phyloP scores from a whole-genome alignment of 495 filamentous ascomycete species.

The Aspergillus heteromorphus region DNA sequence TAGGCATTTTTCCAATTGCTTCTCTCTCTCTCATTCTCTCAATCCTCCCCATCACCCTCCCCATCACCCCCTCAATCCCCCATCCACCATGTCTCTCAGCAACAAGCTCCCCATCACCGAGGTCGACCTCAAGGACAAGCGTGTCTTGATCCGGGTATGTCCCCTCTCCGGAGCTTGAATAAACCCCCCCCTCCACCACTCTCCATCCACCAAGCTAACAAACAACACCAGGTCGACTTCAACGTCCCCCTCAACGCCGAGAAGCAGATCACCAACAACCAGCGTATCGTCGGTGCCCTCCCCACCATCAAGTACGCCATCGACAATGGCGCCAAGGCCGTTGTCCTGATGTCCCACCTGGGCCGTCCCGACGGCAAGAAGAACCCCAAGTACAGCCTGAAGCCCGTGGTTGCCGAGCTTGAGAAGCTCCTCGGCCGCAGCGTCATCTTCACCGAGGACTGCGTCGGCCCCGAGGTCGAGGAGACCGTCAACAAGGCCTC shows the following conservation, averaged over 20 bases:
- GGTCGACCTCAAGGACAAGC: conserved; percentile 94
- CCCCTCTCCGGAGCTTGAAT: neutral
- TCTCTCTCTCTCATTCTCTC: neutral
- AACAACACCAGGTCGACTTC: conserved; percentile 79
- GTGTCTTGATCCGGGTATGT: conserved; percentile 92
- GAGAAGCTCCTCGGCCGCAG: conserved; percentile 79
- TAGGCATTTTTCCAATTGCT: conserved; percentile 13
- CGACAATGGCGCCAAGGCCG: conserved; percentile 88
- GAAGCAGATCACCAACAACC: conserved; percentile 94
- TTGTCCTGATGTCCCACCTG: conserved; percentile 97
- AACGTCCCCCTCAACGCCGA: conserved; percentile 92
- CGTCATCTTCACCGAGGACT: conserved; percentile 87
- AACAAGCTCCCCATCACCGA: conserved; percentile 97
- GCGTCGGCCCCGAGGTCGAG: conserved; percentile 84
- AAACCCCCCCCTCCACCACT: neutral
- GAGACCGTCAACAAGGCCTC: conserved; percentile 78
- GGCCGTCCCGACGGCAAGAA: conserved; percentile 87
- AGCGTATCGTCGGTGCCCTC: conserved; percentile 94
- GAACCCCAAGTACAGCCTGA: conserved; percentile 89
- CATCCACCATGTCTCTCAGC: conserved; percentile 82
- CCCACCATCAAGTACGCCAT: conserved; percentile 98
- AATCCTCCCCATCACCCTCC: conserved; percentile 4
- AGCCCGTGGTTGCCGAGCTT: conserved; percentile 86
- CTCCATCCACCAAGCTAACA: too few relatives aligned
- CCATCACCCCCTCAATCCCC: neutral